Percentiles rank a stretch among this genome's conserved stretches.
These are phyloP conservation scores for Trichoderma sp. DNA, from an alignment of 2,329 filamentous ascomycete genomes.

Conservation along the genomic window DNA sequence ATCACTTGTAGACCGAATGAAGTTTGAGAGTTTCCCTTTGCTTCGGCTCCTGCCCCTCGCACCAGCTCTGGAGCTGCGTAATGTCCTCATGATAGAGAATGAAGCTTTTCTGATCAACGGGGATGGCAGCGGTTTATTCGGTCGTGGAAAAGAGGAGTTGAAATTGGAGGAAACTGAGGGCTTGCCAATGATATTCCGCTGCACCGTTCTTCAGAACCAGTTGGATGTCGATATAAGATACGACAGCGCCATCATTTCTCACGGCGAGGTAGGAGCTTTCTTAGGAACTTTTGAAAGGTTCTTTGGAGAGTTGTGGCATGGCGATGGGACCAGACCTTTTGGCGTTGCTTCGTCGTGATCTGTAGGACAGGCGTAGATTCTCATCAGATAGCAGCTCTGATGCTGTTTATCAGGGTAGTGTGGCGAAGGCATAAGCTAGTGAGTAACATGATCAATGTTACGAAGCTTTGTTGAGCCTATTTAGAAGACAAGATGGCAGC, in stretches of 20 bases:
- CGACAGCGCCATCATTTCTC: background rate
- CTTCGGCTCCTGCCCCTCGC: background rate
- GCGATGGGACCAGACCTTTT: background rate
- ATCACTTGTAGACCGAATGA: background rate
- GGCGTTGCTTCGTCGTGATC: background rate
- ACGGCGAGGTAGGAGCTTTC: background rate
- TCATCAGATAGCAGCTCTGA: background rate
- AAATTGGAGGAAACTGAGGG: background rate
- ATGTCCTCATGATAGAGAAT: background rate
- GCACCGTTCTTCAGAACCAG: background rate
- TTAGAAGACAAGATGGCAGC: too few species aligned
- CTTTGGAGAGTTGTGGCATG: background rate
- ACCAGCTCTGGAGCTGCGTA: background rate
- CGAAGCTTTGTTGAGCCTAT: too few species aligned
- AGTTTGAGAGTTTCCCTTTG: background rate
- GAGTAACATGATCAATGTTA: too few species aligned
- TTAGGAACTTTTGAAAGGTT: background rate
- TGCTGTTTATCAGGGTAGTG: background rate
- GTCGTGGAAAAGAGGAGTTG: background rate
- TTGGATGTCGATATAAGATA: background rate
- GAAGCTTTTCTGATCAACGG: background rate
- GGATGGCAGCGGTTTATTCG: background rate
- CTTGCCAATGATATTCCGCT: constrained; percentile 6
- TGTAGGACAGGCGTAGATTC: too few species aligned
- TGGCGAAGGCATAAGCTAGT: background rate